These are phyloP conservation scores for Aspergillus cejpii DNA, from an alignment of 2,329 filamentous ascomycete species.

Conservation along the genomic window DNA sequence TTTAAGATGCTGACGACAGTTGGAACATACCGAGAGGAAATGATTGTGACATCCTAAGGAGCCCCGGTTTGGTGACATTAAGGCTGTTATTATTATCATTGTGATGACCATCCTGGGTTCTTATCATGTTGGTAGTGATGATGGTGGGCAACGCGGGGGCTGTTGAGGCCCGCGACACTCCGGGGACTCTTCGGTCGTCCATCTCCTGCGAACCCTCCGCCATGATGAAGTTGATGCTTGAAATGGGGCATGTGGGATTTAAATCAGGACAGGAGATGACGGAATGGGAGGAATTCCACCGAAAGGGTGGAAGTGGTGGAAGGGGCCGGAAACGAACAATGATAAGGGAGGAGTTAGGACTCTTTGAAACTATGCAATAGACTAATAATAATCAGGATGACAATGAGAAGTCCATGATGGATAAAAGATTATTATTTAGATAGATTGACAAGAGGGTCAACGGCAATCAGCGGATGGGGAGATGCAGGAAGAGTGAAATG, in stretches of 20 bases:
- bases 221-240: slow-evolving; percentile 22
- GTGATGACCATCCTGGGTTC: slow-evolving; percentile 12
- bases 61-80: slow-evolving; percentile 7
- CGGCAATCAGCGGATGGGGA: too few species aligned
- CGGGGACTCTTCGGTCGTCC: slow-evolving; percentile 13
- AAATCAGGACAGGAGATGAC: background rate
- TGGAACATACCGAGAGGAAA: slow-evolving; percentile 25
- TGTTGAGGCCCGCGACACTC: slow-evolving; percentile 22
- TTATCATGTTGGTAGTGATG: slow-evolving; percentile 19
- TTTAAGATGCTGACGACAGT: background rate
- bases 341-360: too few species aligned
- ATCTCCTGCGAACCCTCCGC: slow-evolving; percentile 28
- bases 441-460: too few species aligned
- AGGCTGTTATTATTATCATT: slow-evolving; percentile 8
- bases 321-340: background rate
- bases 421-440: too few species aligned
- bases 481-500: background rate
- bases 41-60: slow-evolving; percentile 17
- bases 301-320: background rate
- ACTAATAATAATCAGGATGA: too few species aligned
- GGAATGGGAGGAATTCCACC: background rate
- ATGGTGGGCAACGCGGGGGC: slow-evolving; percentile 20
- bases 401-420: too few species aligned
- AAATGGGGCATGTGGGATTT: slow-evolving; percentile 19
- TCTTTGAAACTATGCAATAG: too few species aligned